Base-by-base conservation (phyloP, 192 early-diverging fungal genomes). In the Podila horticola region DNA sequence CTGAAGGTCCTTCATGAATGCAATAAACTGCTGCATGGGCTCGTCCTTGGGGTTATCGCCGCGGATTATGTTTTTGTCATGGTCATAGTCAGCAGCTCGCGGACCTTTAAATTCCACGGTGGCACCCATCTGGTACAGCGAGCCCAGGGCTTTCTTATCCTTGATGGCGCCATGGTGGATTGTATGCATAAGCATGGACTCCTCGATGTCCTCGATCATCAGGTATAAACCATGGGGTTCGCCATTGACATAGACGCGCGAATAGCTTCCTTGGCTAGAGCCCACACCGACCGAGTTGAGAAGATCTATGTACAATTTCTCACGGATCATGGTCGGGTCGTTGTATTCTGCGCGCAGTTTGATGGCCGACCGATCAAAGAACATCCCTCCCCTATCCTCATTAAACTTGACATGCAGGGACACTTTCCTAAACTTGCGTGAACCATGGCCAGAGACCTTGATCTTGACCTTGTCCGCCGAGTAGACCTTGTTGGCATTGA, bases 231-330 rank as follows among this genome's bases (percentile, higher is more conserved):
- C 83, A 15, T 66, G 41, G 34, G n/a, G n/a, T n/a, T n/a, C n/a
- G n/a, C n/a, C n/a, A n/a, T n/a, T n/a, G n/a, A n/a, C n/a, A n/a
- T n/a, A 77, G n/a, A 79, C 28, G 28, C 82, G 62, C 11, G 50
- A 59, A 64, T 84, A 84, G 28, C 63, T 41, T 24, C 74, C 75
- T 67, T 72, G 67, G 5, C 63, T 36, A 33, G 72, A 63, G 7
- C 66, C 8, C 28, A 84, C 65, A 26, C 83, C 83, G 13, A 67
- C 55, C 0, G 83, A 66, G 49, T 66, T 24, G 17, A 84, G 34
- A 33, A 84, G 28, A 74, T 84, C 83, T 7, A 33, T 29, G 58
- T 84, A 84, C 5, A 84, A 10, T 60, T 84, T 84, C 50, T 84
- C 83, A 22, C 83, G 71, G 8, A 84, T 22, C 67, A 84, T 63